Percentiles rank a stretch among this genome's conserved stretches.
Evolutionary conservation across 164 flowering plant genomes (phyloP).

Genomic region (Magnolia sinica): DNA sequence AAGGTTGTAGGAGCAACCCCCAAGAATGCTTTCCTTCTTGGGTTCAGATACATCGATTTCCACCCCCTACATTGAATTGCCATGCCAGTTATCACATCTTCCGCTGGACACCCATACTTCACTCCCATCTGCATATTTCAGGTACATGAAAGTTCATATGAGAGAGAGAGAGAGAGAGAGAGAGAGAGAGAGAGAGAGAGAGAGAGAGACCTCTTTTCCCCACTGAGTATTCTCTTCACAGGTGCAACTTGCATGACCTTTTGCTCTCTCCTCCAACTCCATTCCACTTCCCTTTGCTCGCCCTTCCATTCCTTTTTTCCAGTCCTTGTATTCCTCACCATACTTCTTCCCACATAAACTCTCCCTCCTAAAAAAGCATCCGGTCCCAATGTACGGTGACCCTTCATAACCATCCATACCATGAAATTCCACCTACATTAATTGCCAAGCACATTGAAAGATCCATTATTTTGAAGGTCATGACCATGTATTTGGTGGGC

Average conservation of each 20-base stretch:
- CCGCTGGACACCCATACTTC: slow-evolving; percentile 59
- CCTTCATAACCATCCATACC: slow-evolving; percentile 32
- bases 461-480: too few relatives aligned
- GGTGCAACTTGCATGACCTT: slow-evolving; percentile 28
- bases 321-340: slow-evolving; percentile 13
- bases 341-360: slow-evolving; percentile 24
- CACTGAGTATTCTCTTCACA: slow-evolving; percentile 30
- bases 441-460: neutral
- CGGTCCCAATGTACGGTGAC: slow-evolving; percentile 30
- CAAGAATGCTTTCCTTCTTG: slow-evolving; percentile 42
- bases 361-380: slow-evolving; percentile 36
- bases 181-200: slow-evolving; percentile 5
- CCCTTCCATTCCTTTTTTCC: slow-evolving; percentile 12
- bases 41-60: slow-evolving; percentile 55
- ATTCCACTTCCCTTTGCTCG: slow-evolving; percentile 13
- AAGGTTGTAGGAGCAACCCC: slow-evolving; percentile 55
- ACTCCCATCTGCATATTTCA: slow-evolving; percentile 51
- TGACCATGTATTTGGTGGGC: neutral
- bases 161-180: neutral
- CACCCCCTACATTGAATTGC: slow-evolving; percentile 61
- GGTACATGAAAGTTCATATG: neutral
- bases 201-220: slow-evolving; percentile 37
- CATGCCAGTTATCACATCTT: slow-evolving; percentile 65
- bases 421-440: slow-evolving; percentile 16
- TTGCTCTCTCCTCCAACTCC: slow-evolving; percentile 27